A percentile compares a stretch with the other conserved stretches of the same genome.
Conservation (phyloP, 2,329 filamentous ascomycete genomes). For the Penicillium vulpinum region DNA sequence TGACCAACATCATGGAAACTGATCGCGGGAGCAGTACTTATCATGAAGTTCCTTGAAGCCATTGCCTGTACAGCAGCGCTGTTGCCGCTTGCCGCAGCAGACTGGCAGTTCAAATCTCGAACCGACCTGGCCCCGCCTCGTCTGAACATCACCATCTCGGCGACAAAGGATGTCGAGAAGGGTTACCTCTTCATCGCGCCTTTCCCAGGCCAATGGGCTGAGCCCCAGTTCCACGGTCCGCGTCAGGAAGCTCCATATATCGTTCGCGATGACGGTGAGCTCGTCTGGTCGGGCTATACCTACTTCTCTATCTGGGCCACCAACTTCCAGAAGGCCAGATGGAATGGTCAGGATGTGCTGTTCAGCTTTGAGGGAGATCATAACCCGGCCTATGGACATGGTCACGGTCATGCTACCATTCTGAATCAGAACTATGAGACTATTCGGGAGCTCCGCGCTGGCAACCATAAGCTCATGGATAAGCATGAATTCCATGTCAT, state of each 20-base stretch:
- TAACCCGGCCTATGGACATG: constrained; percentile 54
- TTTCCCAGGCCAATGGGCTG: constrained; percentile 30
- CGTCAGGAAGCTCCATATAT: constrained; percentile 58
- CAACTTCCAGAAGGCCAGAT: constrained; percentile 53
- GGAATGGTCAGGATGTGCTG: constrained; percentile 55
- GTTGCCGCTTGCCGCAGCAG: constrained; percentile 32
- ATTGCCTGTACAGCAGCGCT: constrained; percentile 18
- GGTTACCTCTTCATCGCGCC: constrained; percentile 44
- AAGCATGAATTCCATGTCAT: constrained; percentile 60
- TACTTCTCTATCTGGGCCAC: constrained; percentile 55
- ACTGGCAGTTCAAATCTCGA: constrained; percentile 52
- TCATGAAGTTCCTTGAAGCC: constrained; percentile 24
- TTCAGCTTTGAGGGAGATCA: constrained; percentile 57
- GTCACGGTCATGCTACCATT: constrained; percentile 56
- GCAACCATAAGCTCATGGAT: constrained; percentile 50
- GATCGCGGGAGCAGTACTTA: constrained; percentile 26
- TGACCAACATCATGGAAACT: constrained; percentile 25
- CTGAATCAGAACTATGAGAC: constrained; percentile 58
- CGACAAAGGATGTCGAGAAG: constrained; percentile 34
- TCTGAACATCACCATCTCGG: constrained; percentile 43
- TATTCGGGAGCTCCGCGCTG: constrained; percentile 53
- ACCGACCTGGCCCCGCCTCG: constrained; percentile 50
- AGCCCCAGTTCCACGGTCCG: constrained; percentile 35
- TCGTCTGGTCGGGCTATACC: constrained; percentile 59
- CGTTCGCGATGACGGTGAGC: constrained; percentile 55